Conservation (phyloP, 2,329 filamentous ascomycete genomes). For the Fusarium sp. region DNA sequence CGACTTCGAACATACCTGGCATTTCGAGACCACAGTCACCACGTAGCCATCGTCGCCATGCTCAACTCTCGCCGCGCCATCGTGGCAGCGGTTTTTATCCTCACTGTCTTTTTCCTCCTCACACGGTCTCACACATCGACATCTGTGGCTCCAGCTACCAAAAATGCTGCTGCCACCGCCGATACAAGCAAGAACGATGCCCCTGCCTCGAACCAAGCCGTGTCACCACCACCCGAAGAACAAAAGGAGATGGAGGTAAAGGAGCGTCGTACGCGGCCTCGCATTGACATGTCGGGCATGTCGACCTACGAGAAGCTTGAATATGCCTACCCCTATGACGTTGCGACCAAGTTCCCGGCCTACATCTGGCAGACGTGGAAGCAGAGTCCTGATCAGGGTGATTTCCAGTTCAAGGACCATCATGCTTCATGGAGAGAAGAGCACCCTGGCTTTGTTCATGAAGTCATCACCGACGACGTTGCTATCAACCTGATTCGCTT, state of each 20-base stretch:
- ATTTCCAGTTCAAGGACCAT: slow-evolving; percentile 83
- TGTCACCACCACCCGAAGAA: slow-evolving; percentile 25
- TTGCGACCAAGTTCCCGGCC: slow-evolving; percentile 88
- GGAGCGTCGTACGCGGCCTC: slow-evolving; percentile 48
- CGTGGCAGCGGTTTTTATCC: slow-evolving; percentile 74
- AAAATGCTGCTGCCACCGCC: slow-evolving; percentile 29
- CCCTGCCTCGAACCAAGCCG: slow-evolving; percentile 35
- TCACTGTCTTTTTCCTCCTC: slow-evolving; percentile 77
- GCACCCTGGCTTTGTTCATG: slow-evolving; percentile 93
- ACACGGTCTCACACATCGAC: slow-evolving; percentile 65
- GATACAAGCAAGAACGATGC: slow-evolving; percentile 34
- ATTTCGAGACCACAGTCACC: slow-evolving; percentile 17
- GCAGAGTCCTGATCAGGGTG: slow-evolving; percentile 77
- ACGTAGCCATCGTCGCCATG: slow-evolving; percentile 66
- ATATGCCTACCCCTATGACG: slow-evolving; percentile 94
- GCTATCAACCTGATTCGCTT: slow-evolving; percentile 84
- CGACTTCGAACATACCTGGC: slow-evolving; percentile 20
- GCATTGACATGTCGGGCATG: slow-evolving; percentile 77
- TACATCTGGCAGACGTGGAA: slow-evolving; percentile 99
- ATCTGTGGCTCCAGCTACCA: slow-evolving; percentile 30
- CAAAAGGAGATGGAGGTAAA: slow-evolving; percentile 36
- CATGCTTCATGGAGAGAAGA: slow-evolving; percentile 90
- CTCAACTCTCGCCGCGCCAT: slow-evolving; percentile 82
- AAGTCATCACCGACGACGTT: slow-evolving; percentile 93
- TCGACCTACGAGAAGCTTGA: slow-evolving; percentile 83